A percentile compares a stretch with the other conserved stretches of the same genome.
phyloP scores from a whole-genome alignment of 805 yeast genomes.

The Phaffomyces opuntiae region DNA sequence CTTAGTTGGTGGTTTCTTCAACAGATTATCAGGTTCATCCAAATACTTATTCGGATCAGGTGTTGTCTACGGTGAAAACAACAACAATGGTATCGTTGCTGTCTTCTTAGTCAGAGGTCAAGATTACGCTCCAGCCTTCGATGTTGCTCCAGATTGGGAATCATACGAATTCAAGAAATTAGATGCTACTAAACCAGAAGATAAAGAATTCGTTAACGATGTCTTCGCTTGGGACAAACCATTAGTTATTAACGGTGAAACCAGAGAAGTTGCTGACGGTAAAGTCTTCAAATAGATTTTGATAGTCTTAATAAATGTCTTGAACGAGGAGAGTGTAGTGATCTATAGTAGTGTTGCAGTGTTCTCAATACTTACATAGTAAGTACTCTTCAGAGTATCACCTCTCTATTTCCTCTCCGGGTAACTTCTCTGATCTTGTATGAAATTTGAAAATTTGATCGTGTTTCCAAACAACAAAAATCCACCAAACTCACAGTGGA shows the following conservation, averaged over 20 bases:
- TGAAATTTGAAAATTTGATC: too few relatives aligned
- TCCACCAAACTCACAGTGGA: not conserved
- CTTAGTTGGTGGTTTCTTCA: slow-evolving; percentile 96
- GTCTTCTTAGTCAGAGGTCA: slow-evolving; percentile 94
- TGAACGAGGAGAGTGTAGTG: not conserved
- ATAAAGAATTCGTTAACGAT: slow-evolving; percentile 75
- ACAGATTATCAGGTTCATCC: slow-evolving; percentile 86
- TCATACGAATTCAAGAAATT: slow-evolving; percentile 79
- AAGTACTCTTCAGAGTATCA: too few relatives aligned
- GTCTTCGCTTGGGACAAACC: slow-evolving; percentile 99
- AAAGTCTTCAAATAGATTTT: slow-evolving; percentile 80
- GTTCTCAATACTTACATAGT: too few relatives aligned
- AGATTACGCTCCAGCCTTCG: slow-evolving; percentile 83
- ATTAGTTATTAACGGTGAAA: slow-evolving; percentile 67
- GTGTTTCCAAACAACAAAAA: too few relatives aligned
- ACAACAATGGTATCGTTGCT: slow-evolving; percentile 95
- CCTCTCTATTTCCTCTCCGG: not conserved
- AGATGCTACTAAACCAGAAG: slow-evolving; percentile 71
- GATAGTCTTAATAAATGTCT: not conserved
- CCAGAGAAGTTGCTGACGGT: slow-evolving; percentile 91
- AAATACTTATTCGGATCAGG: slow-evolving; percentile 90
- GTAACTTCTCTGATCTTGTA: not conserved
- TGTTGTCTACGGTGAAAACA: slow-evolving; percentile 98
- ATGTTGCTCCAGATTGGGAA: slow-evolving; percentile 99
- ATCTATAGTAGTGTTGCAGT: too few relatives aligned